Percentiles rank a stretch among this genome's conserved stretches.
These are phyloP conservation scores for Metschnikowia koreensis DNA, from an alignment of 805 yeast species.

Conservation along the genomic window DNA sequence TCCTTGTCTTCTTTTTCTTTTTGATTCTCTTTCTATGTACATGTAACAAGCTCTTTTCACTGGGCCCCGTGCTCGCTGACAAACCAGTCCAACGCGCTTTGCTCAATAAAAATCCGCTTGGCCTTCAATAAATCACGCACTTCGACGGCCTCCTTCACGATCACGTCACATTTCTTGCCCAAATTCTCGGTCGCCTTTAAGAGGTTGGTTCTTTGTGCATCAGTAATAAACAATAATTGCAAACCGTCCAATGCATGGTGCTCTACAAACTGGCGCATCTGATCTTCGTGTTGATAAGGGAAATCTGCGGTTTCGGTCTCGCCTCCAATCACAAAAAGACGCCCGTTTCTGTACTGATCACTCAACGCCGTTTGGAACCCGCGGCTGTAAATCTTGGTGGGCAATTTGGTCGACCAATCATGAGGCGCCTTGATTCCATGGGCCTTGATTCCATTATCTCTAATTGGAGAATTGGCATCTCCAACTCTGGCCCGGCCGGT, in stretches of 20 bases:
- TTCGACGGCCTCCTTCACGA: constrained; percentile 74
- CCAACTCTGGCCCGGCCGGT: constrained; percentile 95
- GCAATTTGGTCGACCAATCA: constrained; percentile 79
- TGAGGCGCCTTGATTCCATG: constrained; percentile 88
- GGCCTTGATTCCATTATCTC: constrained; percentile 87
- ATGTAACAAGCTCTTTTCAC: neutral
- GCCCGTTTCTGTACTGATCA: constrained; percentile 74
- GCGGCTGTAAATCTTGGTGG: constrained; percentile 63
- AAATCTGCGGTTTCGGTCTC: constrained; percentile 32
- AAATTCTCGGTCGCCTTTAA: constrained; percentile 53
- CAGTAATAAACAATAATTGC: constrained; percentile 66
- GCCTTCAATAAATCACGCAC: constrained; percentile 84
- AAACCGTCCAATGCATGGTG: constrained; percentile 49
- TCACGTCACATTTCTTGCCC: constrained; percentile 57
- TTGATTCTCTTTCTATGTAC: neutral
- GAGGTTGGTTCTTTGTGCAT: constrained; percentile 58
- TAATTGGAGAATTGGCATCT: constrained; percentile 90
- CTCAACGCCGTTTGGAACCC: constrained; percentile 85
- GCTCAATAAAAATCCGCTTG: constrained; percentile 69
- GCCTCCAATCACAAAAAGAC: constrained; percentile 66
- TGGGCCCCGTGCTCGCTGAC: constrained; percentile 30
- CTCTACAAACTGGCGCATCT: constrained; percentile 49
- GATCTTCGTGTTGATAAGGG: constrained; percentile 40
- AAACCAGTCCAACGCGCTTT: constrained; percentile 64
- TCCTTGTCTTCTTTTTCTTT: neutral